phyloP scores from a whole-genome alignment of 2,329 filamentous ascomycete genomes.

The Ustulina deusta region DNA sequence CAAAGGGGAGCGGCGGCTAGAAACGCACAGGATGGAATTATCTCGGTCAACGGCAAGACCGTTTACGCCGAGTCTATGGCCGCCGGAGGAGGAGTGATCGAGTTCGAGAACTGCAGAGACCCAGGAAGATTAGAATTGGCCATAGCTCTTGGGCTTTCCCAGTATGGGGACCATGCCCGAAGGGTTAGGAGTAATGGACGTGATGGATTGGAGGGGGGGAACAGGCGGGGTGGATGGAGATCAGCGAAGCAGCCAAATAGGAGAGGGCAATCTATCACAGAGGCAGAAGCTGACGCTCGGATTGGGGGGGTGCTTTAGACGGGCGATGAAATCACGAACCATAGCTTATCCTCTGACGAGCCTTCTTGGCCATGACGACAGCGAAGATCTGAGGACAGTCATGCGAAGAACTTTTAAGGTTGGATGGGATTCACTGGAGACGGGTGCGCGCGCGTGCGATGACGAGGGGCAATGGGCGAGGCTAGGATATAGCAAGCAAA shows the following conservation, averaged over 20 bases:
- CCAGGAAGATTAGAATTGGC: constrained; percentile 34
- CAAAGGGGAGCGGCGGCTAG: constrained; percentile 20
- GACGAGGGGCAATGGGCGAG: constrained; percentile 4
- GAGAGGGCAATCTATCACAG: constrained; percentile 16
- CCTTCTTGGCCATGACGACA: constrained; percentile 70
- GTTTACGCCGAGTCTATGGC: constrained; percentile 94
- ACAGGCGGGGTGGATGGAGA: constrained; percentile 46
- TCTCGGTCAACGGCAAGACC: constrained; percentile 87
- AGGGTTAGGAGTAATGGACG: background rate
- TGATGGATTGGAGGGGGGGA: constrained; percentile 10
- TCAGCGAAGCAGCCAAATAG: constrained; percentile 33
- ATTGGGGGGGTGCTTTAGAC: constrained; percentile 2
- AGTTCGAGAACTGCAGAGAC: constrained; percentile 66
- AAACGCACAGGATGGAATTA: constrained; percentile 84
- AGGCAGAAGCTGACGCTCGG: constrained; percentile 30
- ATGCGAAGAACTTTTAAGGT: constrained; percentile 35
- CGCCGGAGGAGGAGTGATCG: constrained; percentile 72
- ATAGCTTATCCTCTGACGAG: constrained; percentile 75
- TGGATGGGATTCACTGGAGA: constrained; percentile 15
- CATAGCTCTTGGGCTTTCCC: constrained; percentile 12
- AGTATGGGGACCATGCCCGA: constrained; percentile 2
- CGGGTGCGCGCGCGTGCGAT: constrained; percentile 8
- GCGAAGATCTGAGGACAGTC: constrained; percentile 34
- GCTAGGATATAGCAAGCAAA: constrained; percentile 9
- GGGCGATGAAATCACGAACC: constrained; percentile 59